Conservation (phyloP, 2,329 filamentous ascomycete species). For the Paraphoma sp. region DNA sequence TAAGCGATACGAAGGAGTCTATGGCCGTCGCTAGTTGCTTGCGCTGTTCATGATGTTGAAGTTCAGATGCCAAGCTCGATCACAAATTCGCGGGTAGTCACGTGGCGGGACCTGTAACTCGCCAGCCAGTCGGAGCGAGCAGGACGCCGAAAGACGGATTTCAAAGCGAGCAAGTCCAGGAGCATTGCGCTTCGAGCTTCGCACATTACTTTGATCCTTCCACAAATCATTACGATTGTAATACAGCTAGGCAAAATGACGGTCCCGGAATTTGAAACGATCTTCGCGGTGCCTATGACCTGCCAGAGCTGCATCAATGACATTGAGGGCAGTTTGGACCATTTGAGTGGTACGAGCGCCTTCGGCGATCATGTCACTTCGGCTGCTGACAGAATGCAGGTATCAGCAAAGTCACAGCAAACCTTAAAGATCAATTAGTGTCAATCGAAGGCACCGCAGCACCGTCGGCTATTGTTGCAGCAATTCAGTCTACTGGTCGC, state of each 20-base stretch:
- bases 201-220: not conserved
- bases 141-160: conserved; percentile 28
- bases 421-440: conserved; percentile 82
- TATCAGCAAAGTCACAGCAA: conserved; percentile 81
- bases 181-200: conserved; percentile 12
- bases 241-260: conserved; percentile 27
- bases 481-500: conserved; percentile 87
- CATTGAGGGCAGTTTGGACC: conserved; percentile 78
- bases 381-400: conserved; percentile 57
- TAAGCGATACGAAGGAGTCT: too few species aligned
- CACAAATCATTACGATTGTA: not conserved
- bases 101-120: conserved; percentile 9
- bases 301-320: conserved; percentile 89
- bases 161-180: conserved; percentile 36
- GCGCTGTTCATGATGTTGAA: conserved; percentile 9
- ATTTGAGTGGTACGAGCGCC: conserved; percentile 66
- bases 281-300: conserved; percentile 92
- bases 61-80: conserved; percentile 20
- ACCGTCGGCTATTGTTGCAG: conserved; percentile 85
- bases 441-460: conserved; percentile 88
- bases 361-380: conserved; percentile 26
- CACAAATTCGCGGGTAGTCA: conserved; percentile 18
- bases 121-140: conserved; percentile 8
- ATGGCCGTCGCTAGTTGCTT: not conserved
- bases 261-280: conserved; percentile 67